Evolutionary conservation across 2,329 filamentous ascomycete genomes (phyloP), one percentile per base, ranked within the genome.

Genomic region (Drechslerella coelobrocha): DNA sequence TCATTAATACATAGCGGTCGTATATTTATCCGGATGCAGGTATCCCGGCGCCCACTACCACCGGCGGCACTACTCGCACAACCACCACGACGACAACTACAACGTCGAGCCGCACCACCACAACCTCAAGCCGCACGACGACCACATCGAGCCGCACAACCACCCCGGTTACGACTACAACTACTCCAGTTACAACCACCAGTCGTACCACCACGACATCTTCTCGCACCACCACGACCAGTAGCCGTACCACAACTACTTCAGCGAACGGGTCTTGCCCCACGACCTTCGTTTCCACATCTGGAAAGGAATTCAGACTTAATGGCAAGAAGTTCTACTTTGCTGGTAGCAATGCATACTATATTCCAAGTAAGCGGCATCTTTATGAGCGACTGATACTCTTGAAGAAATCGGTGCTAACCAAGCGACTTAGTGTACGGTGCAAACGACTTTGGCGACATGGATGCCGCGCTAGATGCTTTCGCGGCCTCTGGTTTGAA

Each of bases 401-500:
- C 14, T 24, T 31, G 47, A 17, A 17, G 31, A 4, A 23, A 59
- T 21, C 53, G 5, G 47, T 21, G 17, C 27, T 55, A 47, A 53
- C 31, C 0, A 17, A 34, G 3, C 23, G 9, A 5, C 7, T 19
- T 27, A 71, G 66, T 71, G 66, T 71, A 71, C 48, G 66, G 66
- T 12, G 59, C 66, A 41, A 71, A 71, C 27, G 66, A 71, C 31
- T 63, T 63, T 71, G 79, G 78, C 6, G 84, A 88, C 75, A 81
- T 86, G 12, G 83, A 87, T 74, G 77, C 79, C n/a, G 78, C 81
- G 12, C 78, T 84, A 55, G 78, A 80, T 68, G 81, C 85, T 74
- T 76, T 86, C 14, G 75, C 79, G 53, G 73, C 78, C 29, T 82
- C 84, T 1, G 84, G 84, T 0, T 81, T 83, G 68, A 85, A 84